Conservation (phyloP, 805 yeast genomes). For the Zygoascus bituminiphila region DNA sequence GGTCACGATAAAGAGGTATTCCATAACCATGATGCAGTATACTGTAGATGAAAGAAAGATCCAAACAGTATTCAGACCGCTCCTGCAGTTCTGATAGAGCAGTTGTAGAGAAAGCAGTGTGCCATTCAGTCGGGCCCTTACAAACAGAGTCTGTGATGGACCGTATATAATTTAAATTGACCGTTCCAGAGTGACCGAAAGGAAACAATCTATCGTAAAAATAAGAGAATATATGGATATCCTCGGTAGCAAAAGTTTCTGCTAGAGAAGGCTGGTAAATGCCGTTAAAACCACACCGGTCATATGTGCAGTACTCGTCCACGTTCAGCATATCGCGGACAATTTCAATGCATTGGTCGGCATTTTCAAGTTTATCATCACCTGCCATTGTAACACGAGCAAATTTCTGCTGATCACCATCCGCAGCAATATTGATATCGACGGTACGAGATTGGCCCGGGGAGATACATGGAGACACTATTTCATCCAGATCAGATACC, state of each 20-base stretch:
- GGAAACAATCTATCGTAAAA: constrained; percentile 92
- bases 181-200: constrained; percentile 81
- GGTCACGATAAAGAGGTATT: constrained; percentile 78
- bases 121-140: constrained; percentile 60
- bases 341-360: constrained; percentile 35
- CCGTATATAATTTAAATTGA: constrained; percentile 69
- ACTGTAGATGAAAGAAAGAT: constrained; percentile 80
- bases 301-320: constrained; percentile 59
- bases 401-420: constrained; percentile 32
- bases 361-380: constrained; percentile 46
- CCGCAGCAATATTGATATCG: constrained; percentile 53
- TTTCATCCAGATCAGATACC: neutral
- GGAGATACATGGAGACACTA: constrained; percentile 64
- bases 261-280: constrained; percentile 89
- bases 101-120: constrained; percentile 25
- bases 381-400: constrained; percentile 59
- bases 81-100: constrained; percentile 55
- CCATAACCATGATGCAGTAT: constrained; percentile 90
- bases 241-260: constrained; percentile 64
- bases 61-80: constrained; percentile 92
- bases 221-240: constrained; percentile 83
- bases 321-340: constrained; percentile 51
- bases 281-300: constrained; percentile 93
- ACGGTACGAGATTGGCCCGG: constrained; percentile 53
- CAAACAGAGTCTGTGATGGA: constrained; percentile 80